Evolutionary conservation across 257 asterid genomes (phyloP).

Genomic region (Scutellaria barbata): DNA sequence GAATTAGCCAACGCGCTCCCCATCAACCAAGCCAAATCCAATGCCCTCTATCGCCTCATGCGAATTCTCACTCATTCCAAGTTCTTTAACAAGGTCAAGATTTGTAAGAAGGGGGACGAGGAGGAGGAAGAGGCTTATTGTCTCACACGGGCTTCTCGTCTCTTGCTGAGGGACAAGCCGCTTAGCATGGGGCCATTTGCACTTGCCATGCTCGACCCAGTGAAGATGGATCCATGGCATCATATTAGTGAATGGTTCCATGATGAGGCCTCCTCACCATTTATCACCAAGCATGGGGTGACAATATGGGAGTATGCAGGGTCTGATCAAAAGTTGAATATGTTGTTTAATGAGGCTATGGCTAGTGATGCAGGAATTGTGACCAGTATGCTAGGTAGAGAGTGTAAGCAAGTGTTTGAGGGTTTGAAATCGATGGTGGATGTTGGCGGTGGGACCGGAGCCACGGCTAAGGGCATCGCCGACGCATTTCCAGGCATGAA

Average conservation of each 20-base stretch:
- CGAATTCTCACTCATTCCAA: neutral
- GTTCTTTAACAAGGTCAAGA: no score
- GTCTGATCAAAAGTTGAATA: neutral
- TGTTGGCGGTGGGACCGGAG: slow-evolving; percentile 3
- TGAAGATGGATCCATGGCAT: neutral
- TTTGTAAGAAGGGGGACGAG: no score
- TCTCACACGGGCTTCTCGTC: neutral
- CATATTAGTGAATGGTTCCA: neutral
- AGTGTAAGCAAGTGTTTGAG: neutral
- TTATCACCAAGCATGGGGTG: neutral
- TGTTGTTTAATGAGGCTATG: neutral
- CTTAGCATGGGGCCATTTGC: neutral
- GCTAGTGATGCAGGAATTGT: neutral
- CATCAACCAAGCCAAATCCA: no score
- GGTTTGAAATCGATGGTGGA: slow-evolving; percentile 4
- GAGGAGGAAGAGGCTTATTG: no score
- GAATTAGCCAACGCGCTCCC: neutral
- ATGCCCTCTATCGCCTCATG: neutral
- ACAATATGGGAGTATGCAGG: neutral
- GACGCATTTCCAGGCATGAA: slow-evolving; percentile 2
- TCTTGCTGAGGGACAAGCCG: no score
- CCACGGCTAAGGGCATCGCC: neutral
- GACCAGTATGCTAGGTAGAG: neutral
- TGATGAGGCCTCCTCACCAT: neutral
- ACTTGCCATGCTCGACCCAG: neutral